phyloP scores from a whole-genome alignment of 139 green algal genomes.

The Parachlorella kessleri region DNA sequence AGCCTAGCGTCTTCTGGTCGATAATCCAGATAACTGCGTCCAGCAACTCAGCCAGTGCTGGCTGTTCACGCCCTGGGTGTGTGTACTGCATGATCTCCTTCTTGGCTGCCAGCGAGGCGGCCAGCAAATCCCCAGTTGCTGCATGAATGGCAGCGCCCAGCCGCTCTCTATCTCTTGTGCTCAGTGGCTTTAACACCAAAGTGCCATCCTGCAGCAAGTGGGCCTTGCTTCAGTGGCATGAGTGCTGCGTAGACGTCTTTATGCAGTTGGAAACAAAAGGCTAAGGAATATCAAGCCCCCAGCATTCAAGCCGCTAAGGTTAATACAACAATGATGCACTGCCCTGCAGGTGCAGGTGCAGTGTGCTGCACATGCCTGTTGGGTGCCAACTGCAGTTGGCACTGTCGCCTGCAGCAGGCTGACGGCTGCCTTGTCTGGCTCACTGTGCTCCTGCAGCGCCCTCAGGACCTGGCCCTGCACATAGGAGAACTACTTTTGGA shows the following conservation, averaged over 20 bases:
- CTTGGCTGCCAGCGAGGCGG: not conserved
- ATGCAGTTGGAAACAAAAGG: too few species aligned
- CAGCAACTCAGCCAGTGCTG: slow-evolving; percentile 32
- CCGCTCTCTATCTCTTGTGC: not conserved
- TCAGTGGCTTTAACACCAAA: not conserved
- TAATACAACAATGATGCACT: too few species aligned
- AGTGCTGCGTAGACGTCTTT: too few species aligned
- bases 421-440: not conserved
- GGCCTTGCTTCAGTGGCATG: too few species aligned
- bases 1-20: not conserved
- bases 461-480: slow-evolving; percentile 21
- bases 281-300: too few species aligned
- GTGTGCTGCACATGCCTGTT: too few species aligned
- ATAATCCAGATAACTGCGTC: slow-evolving; percentile 29
- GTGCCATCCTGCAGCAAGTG: not conserved
- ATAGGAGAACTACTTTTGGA: too few species aligned
- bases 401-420: not conserved
- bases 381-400: not conserved
- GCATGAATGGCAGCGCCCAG: not conserved
- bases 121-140: not conserved
- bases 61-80: not conserved
- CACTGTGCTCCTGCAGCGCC: not conserved
- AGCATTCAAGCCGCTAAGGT: too few species aligned
- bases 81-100: slow-evolving; percentile 5
- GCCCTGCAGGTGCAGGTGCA: too few species aligned